Evolutionary conservation across 1,284 basidiomycete genomes (phyloP).

Genomic region (Tranzscheliella williamsii): DNA sequence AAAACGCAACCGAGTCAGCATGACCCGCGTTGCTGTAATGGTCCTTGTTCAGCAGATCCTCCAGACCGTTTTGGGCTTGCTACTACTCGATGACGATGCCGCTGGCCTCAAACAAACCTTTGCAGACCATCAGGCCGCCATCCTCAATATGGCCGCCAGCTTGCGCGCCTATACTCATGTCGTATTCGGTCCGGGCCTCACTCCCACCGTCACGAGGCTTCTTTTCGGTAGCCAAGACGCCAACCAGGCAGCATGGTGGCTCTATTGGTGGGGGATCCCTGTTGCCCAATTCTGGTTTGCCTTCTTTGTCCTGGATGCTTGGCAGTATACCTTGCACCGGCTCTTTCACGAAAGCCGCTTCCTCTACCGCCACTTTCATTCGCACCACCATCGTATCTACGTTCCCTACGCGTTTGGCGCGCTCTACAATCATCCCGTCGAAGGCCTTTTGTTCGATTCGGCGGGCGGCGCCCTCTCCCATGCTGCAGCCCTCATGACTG

Average conservation of each 20-base stretch:
- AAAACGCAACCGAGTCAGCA: constrained; percentile 75
- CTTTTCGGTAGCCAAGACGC: constrained; percentile 30
- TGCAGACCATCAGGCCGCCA: constrained; percentile 65
- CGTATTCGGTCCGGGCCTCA: constrained; percentile 7
- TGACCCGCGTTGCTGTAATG: constrained; percentile 72
- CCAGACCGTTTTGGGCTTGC: constrained; percentile 76
- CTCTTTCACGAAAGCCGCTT: constrained; percentile 87
- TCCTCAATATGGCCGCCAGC: constrained; percentile 17
- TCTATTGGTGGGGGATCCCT: constrained; percentile 96
- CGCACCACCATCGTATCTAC: constrained; percentile 92
- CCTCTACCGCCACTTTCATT: constrained; percentile 89
- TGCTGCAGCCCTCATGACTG: constrained; percentile 70
- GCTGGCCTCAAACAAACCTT: constrained; percentile 39
- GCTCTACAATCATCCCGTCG: constrained; percentile 95
- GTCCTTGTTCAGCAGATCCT: constrained; percentile 83
- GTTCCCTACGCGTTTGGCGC: constrained; percentile 97
- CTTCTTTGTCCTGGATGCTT: constrained; percentile 92
- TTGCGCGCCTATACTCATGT: constrained; percentile 9
- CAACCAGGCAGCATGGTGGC: constrained; percentile 66
- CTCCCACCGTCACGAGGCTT: constrained; percentile 13
- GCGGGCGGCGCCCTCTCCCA: constrained; percentile 81
- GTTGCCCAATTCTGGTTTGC: constrained; percentile 74
- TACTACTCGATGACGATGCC: constrained; percentile 70
- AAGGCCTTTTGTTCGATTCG: constrained; percentile 85
- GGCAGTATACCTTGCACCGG: constrained; percentile 97